Evolutionary conservation across 1,284 basidiomycete genomes (phyloP).

Genomic region (Pseudozyma hubeiensis): DNA sequence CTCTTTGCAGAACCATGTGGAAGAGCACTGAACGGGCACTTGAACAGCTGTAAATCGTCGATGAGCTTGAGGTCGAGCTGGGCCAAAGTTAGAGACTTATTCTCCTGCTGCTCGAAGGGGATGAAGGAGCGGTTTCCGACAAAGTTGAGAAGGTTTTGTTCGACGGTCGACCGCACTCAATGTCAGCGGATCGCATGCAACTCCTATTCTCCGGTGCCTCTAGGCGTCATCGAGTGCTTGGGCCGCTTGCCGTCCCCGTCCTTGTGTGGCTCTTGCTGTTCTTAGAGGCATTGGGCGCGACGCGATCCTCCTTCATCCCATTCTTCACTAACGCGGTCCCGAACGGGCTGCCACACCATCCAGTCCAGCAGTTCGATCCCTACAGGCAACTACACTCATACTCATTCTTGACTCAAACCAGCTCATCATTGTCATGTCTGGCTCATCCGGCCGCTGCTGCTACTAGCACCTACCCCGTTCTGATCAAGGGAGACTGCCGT

Average conservation of each 20-base stretch:
- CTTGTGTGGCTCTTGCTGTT: neutral
- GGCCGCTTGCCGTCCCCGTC: neutral
- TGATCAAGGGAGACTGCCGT: no score
- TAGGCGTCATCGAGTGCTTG: neutral
- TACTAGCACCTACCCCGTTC: neutral
- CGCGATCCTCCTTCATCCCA: neutral
- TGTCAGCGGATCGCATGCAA: neutral
- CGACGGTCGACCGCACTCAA: neutral
- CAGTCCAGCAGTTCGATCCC: no score
- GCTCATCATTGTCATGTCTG: no score
- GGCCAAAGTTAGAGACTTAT: no score
- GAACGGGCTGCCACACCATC: no score
- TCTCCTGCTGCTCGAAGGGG: neutral
- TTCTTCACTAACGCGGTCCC: no score
- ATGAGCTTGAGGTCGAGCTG: no score
- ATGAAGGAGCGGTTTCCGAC: neutral
- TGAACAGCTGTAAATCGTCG: no score
- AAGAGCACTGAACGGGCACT: no score
- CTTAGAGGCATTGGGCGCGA: neutral
- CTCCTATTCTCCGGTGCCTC: constrained; percentile 33
- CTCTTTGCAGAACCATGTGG: neutral
- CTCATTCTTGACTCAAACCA: no score
- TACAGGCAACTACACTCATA: no score
- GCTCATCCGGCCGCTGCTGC: neutral
- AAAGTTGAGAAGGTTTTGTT: neutral